These are phyloP conservation scores for Orbilia javanica DNA, from an alignment of 2,329 filamentous ascomycete genomes.

Conservation along the genomic window DNA sequence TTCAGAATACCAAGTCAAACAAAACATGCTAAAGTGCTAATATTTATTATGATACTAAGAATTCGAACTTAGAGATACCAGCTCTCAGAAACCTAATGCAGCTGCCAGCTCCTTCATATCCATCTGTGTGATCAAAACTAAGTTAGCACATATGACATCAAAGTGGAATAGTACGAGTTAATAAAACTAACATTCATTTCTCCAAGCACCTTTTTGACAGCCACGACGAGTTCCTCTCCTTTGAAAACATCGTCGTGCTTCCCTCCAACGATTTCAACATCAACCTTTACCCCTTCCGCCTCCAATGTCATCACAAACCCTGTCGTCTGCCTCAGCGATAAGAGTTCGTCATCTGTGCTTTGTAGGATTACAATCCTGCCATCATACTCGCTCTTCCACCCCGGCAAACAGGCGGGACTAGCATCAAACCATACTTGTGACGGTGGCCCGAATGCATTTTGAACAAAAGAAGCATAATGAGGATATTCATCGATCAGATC, in stretches of 20 bases:
- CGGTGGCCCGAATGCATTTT: conserved; percentile 73
- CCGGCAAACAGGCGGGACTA: conserved; percentile 66
- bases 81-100: conserved; percentile 53
- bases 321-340: conserved; percentile 72
- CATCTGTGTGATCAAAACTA: conserved; percentile 16
- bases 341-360: conserved; percentile 68
- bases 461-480: conserved; percentile 72
- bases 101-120: conserved; percentile 54
- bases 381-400: conserved; percentile 62
- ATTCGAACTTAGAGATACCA: conserved; percentile 23
- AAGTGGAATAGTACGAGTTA: background rate
- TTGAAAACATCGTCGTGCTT: conserved; percentile 76
- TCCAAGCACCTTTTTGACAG: conserved; percentile 49
- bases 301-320: conserved; percentile 70
- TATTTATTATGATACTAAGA: background rate
- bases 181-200: conserved; percentile 45
- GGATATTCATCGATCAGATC: conserved; percentile 68
- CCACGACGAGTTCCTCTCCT: conserved; percentile 63
- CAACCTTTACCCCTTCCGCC: conserved; percentile 65
- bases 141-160: background rate
- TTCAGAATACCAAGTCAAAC: background rate
- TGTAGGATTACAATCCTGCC: conserved; percentile 67
- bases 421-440: conserved; percentile 69
- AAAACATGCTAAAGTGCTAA: conserved; percentile 12
- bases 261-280: conserved; percentile 67